These are phyloP conservation scores for Eucalyptus marginata DNA, from an alignment of 345 rosid species.

Conservation along the genomic window DNA sequence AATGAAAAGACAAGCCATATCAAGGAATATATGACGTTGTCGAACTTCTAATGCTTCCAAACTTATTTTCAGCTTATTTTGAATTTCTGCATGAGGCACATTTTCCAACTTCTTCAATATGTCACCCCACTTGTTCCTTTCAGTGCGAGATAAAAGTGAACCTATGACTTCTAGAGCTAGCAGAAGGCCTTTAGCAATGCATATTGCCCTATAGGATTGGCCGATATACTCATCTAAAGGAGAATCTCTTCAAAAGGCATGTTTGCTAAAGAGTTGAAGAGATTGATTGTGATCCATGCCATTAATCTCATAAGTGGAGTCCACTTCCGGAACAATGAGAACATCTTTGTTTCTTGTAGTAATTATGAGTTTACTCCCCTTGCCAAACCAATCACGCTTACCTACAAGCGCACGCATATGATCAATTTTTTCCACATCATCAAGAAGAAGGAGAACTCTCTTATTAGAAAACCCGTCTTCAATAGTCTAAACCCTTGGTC, in stretches of 20 bases:
- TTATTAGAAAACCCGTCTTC: rapidly evolving
- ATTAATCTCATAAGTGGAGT: rapidly evolving
- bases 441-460: rapidly evolving
- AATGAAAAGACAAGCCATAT: neutral
- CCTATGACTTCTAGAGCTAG: neutral
- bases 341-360: neutral
- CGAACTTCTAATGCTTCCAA: neutral
- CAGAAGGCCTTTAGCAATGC: rapidly evolving
- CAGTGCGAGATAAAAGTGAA: rapidly evolving
- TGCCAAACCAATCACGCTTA: rapidly evolving
- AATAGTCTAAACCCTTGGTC: rapidly evolving
- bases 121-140: rapidly evolving
- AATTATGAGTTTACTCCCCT: neutral
- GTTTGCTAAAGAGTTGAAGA: neutral
- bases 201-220: rapidly evolving
- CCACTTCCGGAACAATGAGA: rapidly evolving
- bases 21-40: neutral
- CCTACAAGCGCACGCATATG: neutral
- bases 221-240: rapidly evolving
- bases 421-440: rapidly evolving
- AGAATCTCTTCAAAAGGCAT: neutral
- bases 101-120: neutral
- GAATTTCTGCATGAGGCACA: neutral
- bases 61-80: rapidly evolving
- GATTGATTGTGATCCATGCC: rapidly evolving